phyloP scores from a whole-genome alignment of 1,139 yeast species.

The Candida sanyaensis region DNA sequence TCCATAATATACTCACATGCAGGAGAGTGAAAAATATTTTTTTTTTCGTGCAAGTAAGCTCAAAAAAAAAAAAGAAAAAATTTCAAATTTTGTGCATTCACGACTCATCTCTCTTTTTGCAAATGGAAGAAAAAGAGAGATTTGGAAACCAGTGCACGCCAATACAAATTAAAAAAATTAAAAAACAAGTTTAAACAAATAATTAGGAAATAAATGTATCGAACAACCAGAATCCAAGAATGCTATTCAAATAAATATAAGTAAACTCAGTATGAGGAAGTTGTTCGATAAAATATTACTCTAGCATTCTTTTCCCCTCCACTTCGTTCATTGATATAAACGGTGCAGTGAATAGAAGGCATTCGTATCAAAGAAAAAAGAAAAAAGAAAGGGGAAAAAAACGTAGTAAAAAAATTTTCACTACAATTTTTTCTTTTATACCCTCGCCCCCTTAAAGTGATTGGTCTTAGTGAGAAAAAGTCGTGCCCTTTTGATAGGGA shows the following conservation, averaged over 20 bases:
- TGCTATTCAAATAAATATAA: constrained; percentile 18
- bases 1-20: too few relatives aligned
- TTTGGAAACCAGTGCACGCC: too few relatives aligned
- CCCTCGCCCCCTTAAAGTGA: not conserved
- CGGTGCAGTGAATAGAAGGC: constrained; percentile 67
- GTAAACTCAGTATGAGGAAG: constrained; percentile 43
- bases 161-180: too few relatives aligned
- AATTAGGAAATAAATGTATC: constrained; percentile 25
- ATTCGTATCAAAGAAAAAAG: constrained; percentile 47
- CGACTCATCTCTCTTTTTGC: not conserved
- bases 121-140: too few relatives aligned
- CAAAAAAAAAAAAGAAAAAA: not conserved
- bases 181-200: not conserved
- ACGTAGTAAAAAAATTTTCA: constrained; percentile 1
- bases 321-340: constrained; percentile 44
- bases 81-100: not conserved
- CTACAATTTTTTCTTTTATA: not conserved
- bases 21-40: too few relatives aligned
- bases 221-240: constrained; percentile 42
- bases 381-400: constrained; percentile 8
- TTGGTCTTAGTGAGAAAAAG: not conserved
- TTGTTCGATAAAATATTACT: constrained; percentile 25
- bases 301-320: constrained; percentile 51
- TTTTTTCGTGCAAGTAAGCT: too few relatives aligned
- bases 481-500: not conserved